A percentile compares a stretch with the other conserved stretches of the same genome.
Evolutionary conservation across 495 filamentous ascomycete species (phyloP).

Genomic region (Lophium mytilinum): DNA sequence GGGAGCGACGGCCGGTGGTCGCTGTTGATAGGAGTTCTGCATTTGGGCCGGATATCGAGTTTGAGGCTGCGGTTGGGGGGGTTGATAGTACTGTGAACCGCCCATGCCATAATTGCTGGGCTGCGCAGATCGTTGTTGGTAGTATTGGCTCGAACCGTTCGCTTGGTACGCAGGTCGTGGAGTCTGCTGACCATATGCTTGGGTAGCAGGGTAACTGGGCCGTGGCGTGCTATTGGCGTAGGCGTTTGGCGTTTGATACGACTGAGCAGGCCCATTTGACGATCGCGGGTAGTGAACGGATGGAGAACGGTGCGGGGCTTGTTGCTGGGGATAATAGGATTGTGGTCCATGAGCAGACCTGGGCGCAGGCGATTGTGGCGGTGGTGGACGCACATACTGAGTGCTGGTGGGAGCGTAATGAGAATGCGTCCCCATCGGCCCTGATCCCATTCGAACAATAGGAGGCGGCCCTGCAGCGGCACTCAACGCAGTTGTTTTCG

Average conservation of each 20-base stretch:
- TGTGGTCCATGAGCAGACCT: constrained; percentile 13
- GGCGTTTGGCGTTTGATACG: constrained; percentile 14
- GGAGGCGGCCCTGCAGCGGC: constrained; percentile 20
- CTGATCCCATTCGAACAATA: constrained; percentile 13
- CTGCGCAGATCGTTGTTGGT: constrained; percentile 12
- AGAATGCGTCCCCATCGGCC: constrained; percentile 4
- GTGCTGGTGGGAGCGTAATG: constrained; percentile 19
- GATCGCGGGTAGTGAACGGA: constrained; percentile 22
- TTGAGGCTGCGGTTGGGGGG: constrained; percentile 18
- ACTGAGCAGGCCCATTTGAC: constrained; percentile 8
- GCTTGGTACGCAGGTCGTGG: constrained; percentile 16
- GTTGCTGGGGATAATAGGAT: constrained; percentile 28
- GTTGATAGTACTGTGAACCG: constrained; percentile 21
- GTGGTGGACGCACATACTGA: constrained; percentile 28
- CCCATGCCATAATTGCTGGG: constrained; percentile 12
- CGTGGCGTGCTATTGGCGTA: constrained; percentile 9
- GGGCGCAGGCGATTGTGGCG: constrained; percentile 10
- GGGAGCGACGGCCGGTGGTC: constrained; percentile 12
- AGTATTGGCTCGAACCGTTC: constrained; percentile 13
- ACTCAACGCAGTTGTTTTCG: constrained; percentile 24
- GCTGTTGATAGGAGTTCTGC: constrained; percentile 18
- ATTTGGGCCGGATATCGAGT: constrained; percentile 17
- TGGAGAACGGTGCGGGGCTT: constrained; percentile 21
- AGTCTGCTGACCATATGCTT: constrained; percentile 17
- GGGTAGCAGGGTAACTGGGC: constrained; percentile 10